Base-by-base conservation (phyloP, 345 rosid species). In the Rhodomyrtus tomentosa region DNA sequence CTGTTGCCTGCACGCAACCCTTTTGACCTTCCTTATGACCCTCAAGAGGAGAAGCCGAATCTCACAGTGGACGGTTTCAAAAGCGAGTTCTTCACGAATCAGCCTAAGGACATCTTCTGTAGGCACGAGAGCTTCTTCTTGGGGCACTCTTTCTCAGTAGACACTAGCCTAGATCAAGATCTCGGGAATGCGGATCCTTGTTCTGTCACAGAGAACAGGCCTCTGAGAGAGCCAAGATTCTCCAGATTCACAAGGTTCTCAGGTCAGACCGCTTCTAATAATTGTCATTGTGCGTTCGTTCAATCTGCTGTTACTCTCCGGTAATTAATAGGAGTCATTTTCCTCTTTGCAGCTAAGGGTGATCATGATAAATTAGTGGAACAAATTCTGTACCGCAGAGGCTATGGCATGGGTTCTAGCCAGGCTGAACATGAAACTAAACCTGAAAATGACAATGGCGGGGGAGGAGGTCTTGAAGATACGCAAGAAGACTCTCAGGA, bases 1-100 rank as follows among this genome's bases (percentile, higher is more conserved):
- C 36, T 95, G 86, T 83, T 93, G 83, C 96, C 95, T 32, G 82
- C 82, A 40, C 85, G 92, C 84, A 95, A 95, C 84, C 98, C 99
- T 2, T 95, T 95, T 62, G 99, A 97, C 85, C 92, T 95, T 83
- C 99, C 99, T 9, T 95, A 95, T 13, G 99, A 94, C 20, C 95
- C 95, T 22, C 84, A 42, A 0, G 99, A 96, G 89, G 99, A 96
- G 90, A 96, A 91, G 55, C 98, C 98, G 0, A 86, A 93, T 85
- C 89, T 95, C 20, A 90, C 86, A 74, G 92, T 88, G 51, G 98
- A 93, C 48, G 89, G 92, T 85, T 95, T 95, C 84, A 93, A 91
- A 40, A 89, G 90, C 68, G 99, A 96, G 83, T 91, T 94, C 89
- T 79, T 88, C 80, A 85, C 87, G 52, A 62, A 88, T 68, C 90